Evolutionary conservation across 306 rosid species (phyloP), one percentile per base, ranked within the genome.

Genomic region (Alnus rubra): DNA sequence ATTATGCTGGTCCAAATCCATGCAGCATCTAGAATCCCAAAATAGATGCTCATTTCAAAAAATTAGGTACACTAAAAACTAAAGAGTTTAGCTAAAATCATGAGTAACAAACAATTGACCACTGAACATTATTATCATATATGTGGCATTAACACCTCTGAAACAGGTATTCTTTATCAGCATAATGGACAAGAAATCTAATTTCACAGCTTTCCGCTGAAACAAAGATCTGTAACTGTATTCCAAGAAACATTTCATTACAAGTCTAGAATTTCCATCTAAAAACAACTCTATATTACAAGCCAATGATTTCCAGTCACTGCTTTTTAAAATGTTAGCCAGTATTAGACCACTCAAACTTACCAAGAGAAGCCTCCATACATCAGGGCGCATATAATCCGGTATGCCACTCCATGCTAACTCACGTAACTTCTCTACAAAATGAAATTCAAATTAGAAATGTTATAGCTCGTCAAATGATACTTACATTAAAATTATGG

Each of bases 341-440:
- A 42, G 7, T 8, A 48, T 71, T 23, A 71, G 69, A 64, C 14
- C 53, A 82, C 70, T 71, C 31, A 5, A 81, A 79, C 93, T 86
- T 90, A 94, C 98, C 94, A 94, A 87, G 81, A 94, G 97, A 84
- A 94, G 94, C 87, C 97, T 90, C 98, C 97, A 94, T 50, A 89
- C 87, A 67, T 86, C 87, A n/a, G 98, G 97, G 50, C 98, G 97
- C 98, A 94, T 89, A 73, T 94, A 88, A 73, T 93, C 96, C 28
- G 94, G 97, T 78, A 94, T 69, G 50, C 98, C 97, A 86, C 96
- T 92, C 98, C 97, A 94, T 81, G 97, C 96, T 78, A 94, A 87
- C 83, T 94, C 98, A 23, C 89, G 98, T 92, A 94, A 87, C 85
- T 89, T 94, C 64, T 94, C 98, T 94, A 73, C 85, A 84, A 76